A percentile compares a stretch with the other conserved stretches of the same genome.
Evolutionary conservation across 2,329 filamentous ascomycete genomes (phyloP).

Genomic region (Pyricularia sp.): DNA sequence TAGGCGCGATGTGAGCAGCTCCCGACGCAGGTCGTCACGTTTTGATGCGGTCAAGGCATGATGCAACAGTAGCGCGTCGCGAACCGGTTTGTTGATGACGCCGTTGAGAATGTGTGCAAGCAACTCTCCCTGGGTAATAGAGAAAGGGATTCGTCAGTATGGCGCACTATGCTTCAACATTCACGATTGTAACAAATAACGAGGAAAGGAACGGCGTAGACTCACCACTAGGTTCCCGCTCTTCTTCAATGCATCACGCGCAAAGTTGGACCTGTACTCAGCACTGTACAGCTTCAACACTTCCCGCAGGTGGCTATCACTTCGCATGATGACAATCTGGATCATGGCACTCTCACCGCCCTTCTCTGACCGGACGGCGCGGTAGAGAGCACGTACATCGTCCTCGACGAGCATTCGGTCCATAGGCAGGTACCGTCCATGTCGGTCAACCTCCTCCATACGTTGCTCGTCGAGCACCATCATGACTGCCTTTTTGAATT

Average conservation of each 20-base stretch:
- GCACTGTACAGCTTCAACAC: constrained; percentile 70
- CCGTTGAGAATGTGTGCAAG: constrained; percentile 94
- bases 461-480: constrained; percentile 72
- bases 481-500: constrained; percentile 84
- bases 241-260: constrained; percentile 76
- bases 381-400: constrained; percentile 65
- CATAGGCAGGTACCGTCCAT: constrained; percentile 46
- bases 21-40: constrained; percentile 64
- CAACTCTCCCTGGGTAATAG: constrained; percentile 66
- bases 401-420: constrained; percentile 54
- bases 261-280: constrained; percentile 71
- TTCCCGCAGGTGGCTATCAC: constrained; percentile 73
- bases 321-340: constrained; percentile 69
- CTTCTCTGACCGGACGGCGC: constrained; percentile 59
- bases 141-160: not conserved
- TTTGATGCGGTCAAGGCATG: constrained; percentile 74
- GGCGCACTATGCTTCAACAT: too few relatives aligned
- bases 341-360: constrained; percentile 88
- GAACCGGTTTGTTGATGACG: constrained; percentile 88
- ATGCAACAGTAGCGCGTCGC: constrained; percentile 82
- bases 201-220: constrained; percentile 15
- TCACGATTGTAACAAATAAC: not conserved
- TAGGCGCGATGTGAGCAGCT: constrained; percentile 78
- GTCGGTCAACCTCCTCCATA: constrained; percentile 69
- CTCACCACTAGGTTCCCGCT: constrained; percentile 87